Evolutionary conservation across 495 filamentous ascomycete species (phyloP), one percentile per base, ranked within the genome.

Genomic region (Neurospora cerealis): DNA sequence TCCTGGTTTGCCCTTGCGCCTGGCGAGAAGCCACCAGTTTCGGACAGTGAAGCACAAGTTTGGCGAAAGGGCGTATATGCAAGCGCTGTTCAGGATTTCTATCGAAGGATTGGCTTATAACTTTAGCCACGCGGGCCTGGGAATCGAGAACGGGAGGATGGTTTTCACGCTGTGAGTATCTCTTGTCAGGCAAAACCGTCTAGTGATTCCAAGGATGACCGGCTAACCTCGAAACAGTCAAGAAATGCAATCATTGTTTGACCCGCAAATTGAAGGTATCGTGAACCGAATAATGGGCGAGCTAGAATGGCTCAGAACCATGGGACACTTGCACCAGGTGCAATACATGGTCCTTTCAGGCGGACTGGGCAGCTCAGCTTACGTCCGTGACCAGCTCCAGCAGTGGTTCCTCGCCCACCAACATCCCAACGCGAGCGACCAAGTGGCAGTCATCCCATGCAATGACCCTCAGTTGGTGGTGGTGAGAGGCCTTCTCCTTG

Each of bases 321-420:
- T 83, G 28, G 80, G 83, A 28, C 83, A 86, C 0, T 71, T 79
- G 4, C 80, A 85, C 54, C 79, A 84, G 70, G 87, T 91, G 41
- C 80, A 77, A 40, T 86, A 90, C 72, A 81, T 91, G 39, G 83
- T 92, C 5, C 81, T 92, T 8, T 91, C 89, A 0, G 90, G 90
- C 5, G 90, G 90, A 3, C 86, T 91, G 5, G 89, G 90, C 15
- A 90, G 89, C 76, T 91, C 89, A 0, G 80, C 85, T n/a, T 91
- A 92, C 74, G 84, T 92, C 4, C 78, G 83, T 42, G 78, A 85
- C 46, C 75, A 82, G 9, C 80, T 89, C 10, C 73, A 84, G 34
- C 76, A 85, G 9, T 78, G 79, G 34, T 87, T 85, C 74, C 79
- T 74, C 15, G 76, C 74, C 7, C 75, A 77, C 9, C 73, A 75